Evolutionary conservation across 1,139 yeast species (phyloP).

Genomic region (Yamadazyma siamensis): DNA sequence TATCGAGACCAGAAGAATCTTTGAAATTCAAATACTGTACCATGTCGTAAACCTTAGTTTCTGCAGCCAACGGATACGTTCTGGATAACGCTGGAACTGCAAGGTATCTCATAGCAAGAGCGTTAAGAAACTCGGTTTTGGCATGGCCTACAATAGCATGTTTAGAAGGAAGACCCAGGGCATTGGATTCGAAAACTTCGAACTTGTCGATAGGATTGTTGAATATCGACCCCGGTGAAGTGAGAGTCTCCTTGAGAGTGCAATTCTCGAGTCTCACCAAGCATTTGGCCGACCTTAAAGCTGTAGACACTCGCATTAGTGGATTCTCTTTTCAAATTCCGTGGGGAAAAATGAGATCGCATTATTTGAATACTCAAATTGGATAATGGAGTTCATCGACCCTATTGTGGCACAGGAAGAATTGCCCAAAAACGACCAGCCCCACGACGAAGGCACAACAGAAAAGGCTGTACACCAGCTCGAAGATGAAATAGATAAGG

Average conservation of each 20-base stretch:
- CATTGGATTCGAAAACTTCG: constrained; percentile 19
- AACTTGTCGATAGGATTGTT: constrained; percentile 24
- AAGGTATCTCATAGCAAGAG: constrained; percentile 37
- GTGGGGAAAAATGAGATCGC: too few species aligned
- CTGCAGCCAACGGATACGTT: constrained; percentile 48
- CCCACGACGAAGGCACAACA: constrained; percentile 24
- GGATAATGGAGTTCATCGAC: constrained; percentile 37
- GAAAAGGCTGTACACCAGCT: constrained; percentile 48
- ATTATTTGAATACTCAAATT: too few species aligned
- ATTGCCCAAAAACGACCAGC: constrained; percentile 7
- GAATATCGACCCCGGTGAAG: constrained; percentile 7
- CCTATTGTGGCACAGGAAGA: constrained; percentile 24
- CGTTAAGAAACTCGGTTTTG: constrained; percentile 32
- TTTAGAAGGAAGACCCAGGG: constrained; percentile 16
- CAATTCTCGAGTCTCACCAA: constrained; percentile 13
- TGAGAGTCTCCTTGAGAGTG: constrained; percentile 8
- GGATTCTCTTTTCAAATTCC: too few species aligned
- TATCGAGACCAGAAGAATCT: constrained; percentile 51
- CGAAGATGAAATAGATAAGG: constrained; percentile 53
- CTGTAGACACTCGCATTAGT: too few species aligned
- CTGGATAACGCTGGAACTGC: constrained; percentile 54
- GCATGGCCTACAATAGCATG: constrained; percentile 37
- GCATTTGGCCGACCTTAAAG: constrained; percentile 5
- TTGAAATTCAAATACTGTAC: constrained; percentile 56
- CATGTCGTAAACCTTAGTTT: constrained; percentile 19